Conservation (phyloP, 2,329 filamentous ascomycete genomes). For the Diaporthe sp. region DNA sequence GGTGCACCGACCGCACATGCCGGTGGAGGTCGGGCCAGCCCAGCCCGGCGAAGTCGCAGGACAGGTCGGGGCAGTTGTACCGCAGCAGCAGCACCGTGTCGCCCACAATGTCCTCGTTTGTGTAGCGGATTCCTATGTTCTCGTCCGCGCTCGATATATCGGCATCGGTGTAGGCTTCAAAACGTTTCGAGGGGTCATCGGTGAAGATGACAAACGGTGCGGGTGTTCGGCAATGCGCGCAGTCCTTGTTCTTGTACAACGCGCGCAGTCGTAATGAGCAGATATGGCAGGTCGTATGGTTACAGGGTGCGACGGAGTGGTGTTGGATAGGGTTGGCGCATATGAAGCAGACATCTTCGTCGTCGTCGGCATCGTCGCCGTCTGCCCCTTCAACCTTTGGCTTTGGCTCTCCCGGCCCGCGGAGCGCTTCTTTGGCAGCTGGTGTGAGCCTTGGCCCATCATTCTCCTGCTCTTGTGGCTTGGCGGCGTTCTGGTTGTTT, state of each 20-base stretch:
- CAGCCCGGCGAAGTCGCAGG: constrained; percentile 85
- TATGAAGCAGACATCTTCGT: constrained; percentile 94
- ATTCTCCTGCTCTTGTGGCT: constrained; percentile 24
- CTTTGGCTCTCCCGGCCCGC: constrained; percentile 13
- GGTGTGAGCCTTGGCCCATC: constrained; percentile 32
- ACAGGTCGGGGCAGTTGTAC: constrained; percentile 92
- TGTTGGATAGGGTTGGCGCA: constrained; percentile 92
- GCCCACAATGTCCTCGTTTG: constrained; percentile 88
- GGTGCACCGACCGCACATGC: constrained; percentile 86
- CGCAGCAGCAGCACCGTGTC: constrained; percentile 89
- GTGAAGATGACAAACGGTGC: constrained; percentile 91
- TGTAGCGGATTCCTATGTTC: constrained; percentile 92
- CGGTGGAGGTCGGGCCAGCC: constrained; percentile 70
- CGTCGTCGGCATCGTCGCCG: constrained; percentile 64
- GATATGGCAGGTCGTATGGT: constrained; percentile 96
- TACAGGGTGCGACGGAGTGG: constrained; percentile 91
- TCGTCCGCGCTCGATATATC: constrained; percentile 86
- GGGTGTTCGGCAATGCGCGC: constrained; percentile 90
- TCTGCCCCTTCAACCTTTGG: constrained; percentile 35
- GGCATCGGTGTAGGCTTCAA: constrained; percentile 80
- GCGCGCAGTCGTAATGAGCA: constrained; percentile 92
- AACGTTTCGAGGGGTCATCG: constrained; percentile 83
- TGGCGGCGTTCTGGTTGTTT: constrained; percentile 36
- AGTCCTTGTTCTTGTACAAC: constrained; percentile 95
- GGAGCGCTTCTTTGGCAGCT: constrained; percentile 33